Evolutionary conservation across 441 rosid genomes (phyloP), one percentile per base, ranked within the genome.

Genomic region (Corymbia citriodora): DNA sequence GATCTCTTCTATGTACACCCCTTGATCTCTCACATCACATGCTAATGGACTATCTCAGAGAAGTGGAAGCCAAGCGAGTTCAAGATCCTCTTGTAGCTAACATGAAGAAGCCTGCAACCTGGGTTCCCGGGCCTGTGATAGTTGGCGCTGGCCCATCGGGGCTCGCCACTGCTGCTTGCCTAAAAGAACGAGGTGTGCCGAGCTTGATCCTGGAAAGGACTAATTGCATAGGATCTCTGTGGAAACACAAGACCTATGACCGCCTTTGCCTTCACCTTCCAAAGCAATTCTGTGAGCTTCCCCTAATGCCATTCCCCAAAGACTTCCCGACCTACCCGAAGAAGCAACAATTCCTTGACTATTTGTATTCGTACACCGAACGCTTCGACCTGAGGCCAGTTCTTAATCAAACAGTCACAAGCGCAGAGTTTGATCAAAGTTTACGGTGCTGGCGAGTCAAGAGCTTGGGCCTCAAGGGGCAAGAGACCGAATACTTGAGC

Each of bases 61-160:
- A 97, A 94, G 86, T 95, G 48, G 91, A 94, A 93, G 94, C 96
- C 8, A 97, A 97, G 93, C 91, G 92, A 48, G 57, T 93, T 87
- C 96, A 97, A 91, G 98, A 97, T 86, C 94, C 89, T 87, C 93
- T 93, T 72, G 90, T 88, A 87, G 92, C 72, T 33, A 94, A 91
- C 18, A 87, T 83, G 91, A 85, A 70, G 11, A 55, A 89, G n/a
- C 87, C 93, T 53, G 10, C 92, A 15, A 90, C 92, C 89, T 79
- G 92, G 94, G 95, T 94, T 19, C 92, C 91, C 0, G 96, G 96
- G 36, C 95, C 98, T 33, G 85, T 97, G 91, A 95, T 97, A 89
- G 96, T 97, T n/a, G 98, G 99, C 14, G 97, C 98, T 2, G 98
- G 99, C 6, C 99, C 99, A 14, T 96, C 99, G 0, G 99, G 99